Percentiles rank a stretch among this genome's conserved stretches.
Evolutionary conservation across 2,329 filamentous ascomycete species (phyloP).

Genomic region (Pseudogymnoascus sp.): DNA sequence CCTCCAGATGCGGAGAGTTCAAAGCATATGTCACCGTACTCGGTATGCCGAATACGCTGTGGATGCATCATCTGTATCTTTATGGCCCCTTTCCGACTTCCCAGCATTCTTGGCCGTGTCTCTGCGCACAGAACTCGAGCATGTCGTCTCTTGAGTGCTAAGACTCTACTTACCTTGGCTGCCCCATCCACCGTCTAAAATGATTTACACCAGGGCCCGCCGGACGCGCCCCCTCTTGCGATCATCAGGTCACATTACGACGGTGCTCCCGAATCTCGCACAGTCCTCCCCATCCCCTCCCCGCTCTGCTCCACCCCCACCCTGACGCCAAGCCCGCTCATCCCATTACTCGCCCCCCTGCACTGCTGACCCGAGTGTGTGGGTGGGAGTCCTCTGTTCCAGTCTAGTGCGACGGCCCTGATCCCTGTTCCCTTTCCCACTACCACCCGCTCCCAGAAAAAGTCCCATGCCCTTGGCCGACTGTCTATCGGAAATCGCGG

Average conservation of each 20-base stretch:
- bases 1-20: neutral
- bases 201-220: neutral
- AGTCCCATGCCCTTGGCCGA: neutral
- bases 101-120: neutral
- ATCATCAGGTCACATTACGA: neutral
- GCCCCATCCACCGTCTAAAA: neutral
- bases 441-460: neutral
- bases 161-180: neutral
- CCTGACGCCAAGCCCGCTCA: neutral
- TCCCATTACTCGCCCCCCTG: neutral
- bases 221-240: conserved; percentile 2
- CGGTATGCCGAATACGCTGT: neutral
- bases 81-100: neutral
- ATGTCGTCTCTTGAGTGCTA: neutral
- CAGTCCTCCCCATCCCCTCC: neutral
- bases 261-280: neutral
- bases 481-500: neutral
- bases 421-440: neutral
- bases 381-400: neutral
- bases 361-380: neutral
- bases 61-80: neutral
- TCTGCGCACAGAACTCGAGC: neutral
- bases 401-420: neutral
- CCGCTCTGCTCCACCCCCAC: conserved; percentile 1
- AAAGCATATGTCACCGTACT: neutral